Evolutionary conservation across 805 yeast genomes (phyloP), one percentile per base, ranked within the genome.

Genomic region (Vanderwaltozyma yarrowii): DNA sequence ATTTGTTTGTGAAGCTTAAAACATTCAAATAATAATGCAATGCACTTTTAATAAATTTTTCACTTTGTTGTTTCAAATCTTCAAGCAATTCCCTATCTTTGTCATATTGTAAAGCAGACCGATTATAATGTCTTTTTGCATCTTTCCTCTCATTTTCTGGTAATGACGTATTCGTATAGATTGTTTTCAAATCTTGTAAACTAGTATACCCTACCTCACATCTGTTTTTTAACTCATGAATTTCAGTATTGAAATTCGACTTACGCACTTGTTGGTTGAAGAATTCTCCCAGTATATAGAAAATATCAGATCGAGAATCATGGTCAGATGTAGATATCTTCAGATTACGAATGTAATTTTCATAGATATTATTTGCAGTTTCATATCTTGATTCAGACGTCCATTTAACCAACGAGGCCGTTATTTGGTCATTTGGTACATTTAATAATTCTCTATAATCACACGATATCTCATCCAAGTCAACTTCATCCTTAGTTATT

Each of bases 341-440:
- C 11, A 59, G 39, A 32, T 50, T 70, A 5, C 65, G 60, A 14
- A 85, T 75, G 50, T 79, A 80, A 5, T 67, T 62, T 1, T 61
- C 57, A 70, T 78, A 69, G 1, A 88, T 75, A 3, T 61, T 61
- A 1, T 71, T 65, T 0, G 86, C 73, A 10, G 78, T 65, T 41
- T 80, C 94, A 43, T 78, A 79, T 27, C 81, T 70, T 0, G 94
- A 80, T 33, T 69, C 73, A 0, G 84, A 69, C 26, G 76, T 60
- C 96, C 96, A 87, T 33, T 72, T 67, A 0, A 78, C 78, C 29
- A 81, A 47, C 6, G 56, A 47, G 11, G 68, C 67, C 46, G 47
- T 73, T 45, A 58, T 29, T 10, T 49, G 43, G 8, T 60, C 54
- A 5, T 45, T 38, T 0, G 58, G 45, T 2, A 59, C 36, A 1